Conservation (phyloP, 1,284 basidiomycete genomes). For the Megacollybia platyphylla region DNA sequence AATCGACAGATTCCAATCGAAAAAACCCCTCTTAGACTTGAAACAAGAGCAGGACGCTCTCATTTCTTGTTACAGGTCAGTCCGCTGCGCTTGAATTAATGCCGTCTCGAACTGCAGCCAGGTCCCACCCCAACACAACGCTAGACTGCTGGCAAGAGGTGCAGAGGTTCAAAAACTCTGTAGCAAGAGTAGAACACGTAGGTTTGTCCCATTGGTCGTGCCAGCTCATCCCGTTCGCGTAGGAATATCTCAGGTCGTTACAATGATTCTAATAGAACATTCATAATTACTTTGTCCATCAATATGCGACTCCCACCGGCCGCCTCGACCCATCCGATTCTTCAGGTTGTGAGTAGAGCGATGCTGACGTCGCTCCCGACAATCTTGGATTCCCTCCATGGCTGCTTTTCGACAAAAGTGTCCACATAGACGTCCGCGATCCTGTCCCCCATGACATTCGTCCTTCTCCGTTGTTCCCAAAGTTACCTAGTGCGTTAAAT, state of each 20-base stretch:
- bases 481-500: slow-evolving; percentile 17
- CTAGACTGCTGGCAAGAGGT: slow-evolving; percentile 75
- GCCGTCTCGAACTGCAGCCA: slow-evolving; percentile 16
- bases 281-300: slow-evolving; percentile 5
- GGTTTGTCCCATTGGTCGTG: slow-evolving; percentile 8
- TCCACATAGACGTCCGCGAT: slow-evolving; percentile 13
- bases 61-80: slow-evolving; percentile 63
- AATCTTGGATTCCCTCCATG: slow-evolving; percentile 4
- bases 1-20: slow-evolving; percentile 59
- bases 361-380: slow-evolving; percentile 12
- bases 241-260: slow-evolving; percentile 47
- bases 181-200: slow-evolving; percentile 53
- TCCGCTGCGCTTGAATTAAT: slow-evolving; percentile 7
- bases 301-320: slow-evolving; percentile 13
- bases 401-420: slow-evolving; percentile 7
- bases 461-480: slow-evolving; percentile 5
- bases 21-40: slow-evolving; percentile 43
- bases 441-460: slow-evolving; percentile 9
- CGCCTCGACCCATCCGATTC: slow-evolving; percentile 4
- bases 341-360: slow-evolving; percentile 12
- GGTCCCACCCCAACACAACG: slow-evolving; percentile 44
- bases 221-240: slow-evolving; percentile 3
- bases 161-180: slow-evolving; percentile 57
- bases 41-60: slow-evolving; percentile 48
- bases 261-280: slow-evolving; percentile 17